Conservation (phyloP, 768 basidiomycete genomes). For the Xerocomus brunneocitrinus region DNA sequence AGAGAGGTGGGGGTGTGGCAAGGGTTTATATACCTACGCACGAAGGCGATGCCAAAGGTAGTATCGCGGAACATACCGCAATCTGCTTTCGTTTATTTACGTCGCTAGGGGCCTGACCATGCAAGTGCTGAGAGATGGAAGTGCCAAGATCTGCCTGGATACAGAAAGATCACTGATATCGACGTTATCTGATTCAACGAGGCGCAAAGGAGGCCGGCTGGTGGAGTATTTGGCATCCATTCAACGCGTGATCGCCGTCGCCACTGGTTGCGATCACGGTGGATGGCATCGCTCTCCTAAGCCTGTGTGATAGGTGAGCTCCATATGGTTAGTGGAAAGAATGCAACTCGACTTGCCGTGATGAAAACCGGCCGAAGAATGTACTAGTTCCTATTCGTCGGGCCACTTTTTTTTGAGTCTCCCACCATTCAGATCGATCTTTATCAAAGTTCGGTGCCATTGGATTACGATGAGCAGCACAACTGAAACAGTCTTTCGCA, state of each 20-base stretch:
- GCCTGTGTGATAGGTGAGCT: neutral
- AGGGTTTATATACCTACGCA: conserved; percentile 18
- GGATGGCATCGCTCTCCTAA: neutral
- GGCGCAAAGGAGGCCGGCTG: neutral
- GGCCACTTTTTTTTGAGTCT: neutral
- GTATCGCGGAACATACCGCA: neutral
- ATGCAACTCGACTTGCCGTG: neutral
- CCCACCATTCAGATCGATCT: neutral
- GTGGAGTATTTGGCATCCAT: neutral
- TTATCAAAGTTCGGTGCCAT: neutral
- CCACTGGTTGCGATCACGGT: neutral
- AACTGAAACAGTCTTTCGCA: conserved; percentile 59
- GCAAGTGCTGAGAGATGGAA: neutral
- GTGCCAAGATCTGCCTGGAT: conserved; percentile 7
- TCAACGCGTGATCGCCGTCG: neutral
- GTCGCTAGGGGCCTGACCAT: neutral
- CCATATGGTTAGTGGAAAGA: neutral
- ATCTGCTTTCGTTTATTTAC: neutral
- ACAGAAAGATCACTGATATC: conserved; percentile 9
- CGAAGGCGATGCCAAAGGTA: conserved; percentile 8
- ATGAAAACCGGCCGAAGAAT: neutral
- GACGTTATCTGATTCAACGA: conserved; percentile 27
- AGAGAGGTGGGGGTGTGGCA: conserved; percentile 1
- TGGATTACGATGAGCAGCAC: conserved; percentile 20
- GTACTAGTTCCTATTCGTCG: neutral